Evolutionary conservation across 2,329 filamentous ascomycete genomes (phyloP).

Genomic region (Tolypocladium inflatum): DNA sequence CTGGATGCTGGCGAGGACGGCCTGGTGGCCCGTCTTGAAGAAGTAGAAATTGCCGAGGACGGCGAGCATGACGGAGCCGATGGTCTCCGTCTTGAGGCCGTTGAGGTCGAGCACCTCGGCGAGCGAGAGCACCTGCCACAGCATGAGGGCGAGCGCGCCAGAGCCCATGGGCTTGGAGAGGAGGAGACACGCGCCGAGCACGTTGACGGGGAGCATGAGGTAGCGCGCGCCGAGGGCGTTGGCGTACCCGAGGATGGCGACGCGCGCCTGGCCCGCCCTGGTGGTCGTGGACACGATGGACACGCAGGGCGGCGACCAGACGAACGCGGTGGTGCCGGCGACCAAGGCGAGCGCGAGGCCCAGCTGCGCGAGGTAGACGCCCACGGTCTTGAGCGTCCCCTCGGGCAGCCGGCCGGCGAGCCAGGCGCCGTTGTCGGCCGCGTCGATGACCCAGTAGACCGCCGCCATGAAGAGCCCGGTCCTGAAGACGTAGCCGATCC

Average conservation of each 20-base stretch:
- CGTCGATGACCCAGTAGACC: constrained; percentile 80
- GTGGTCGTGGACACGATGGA: constrained; percentile 51
- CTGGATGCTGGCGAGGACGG: constrained; percentile 76
- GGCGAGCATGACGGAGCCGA: constrained; percentile 76
- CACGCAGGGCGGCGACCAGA: constrained; percentile 78
- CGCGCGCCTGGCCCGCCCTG: constrained; percentile 37
- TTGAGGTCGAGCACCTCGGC: constrained; percentile 54
- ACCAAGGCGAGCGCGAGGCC: constrained; percentile 72
- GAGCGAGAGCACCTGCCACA: constrained; percentile 84
- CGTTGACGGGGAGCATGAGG: constrained; percentile 71
- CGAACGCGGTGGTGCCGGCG: constrained; percentile 75
- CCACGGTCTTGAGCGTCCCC: constrained; percentile 59
- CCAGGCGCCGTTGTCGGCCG: constrained; percentile 81
- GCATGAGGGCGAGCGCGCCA: constrained; percentile 69
- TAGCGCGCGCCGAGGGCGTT: constrained; percentile 91
- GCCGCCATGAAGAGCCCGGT: constrained; percentile 66
- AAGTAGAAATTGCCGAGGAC: constrained; percentile 90
- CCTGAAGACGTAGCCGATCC: constrained; percentile 75
- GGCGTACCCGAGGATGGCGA: constrained; percentile 81
- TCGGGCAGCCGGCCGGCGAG: constrained; percentile 45
- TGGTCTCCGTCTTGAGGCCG: constrained; percentile 53
- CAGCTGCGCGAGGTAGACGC: constrained; percentile 70
- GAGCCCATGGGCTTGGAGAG: constrained; percentile 93
- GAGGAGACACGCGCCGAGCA: constrained; percentile 66
- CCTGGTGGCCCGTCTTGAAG: constrained; percentile 97